phyloP scores from a whole-genome alignment of 1,284 basidiomycete species.

The Puccinia sorghi region DNA sequence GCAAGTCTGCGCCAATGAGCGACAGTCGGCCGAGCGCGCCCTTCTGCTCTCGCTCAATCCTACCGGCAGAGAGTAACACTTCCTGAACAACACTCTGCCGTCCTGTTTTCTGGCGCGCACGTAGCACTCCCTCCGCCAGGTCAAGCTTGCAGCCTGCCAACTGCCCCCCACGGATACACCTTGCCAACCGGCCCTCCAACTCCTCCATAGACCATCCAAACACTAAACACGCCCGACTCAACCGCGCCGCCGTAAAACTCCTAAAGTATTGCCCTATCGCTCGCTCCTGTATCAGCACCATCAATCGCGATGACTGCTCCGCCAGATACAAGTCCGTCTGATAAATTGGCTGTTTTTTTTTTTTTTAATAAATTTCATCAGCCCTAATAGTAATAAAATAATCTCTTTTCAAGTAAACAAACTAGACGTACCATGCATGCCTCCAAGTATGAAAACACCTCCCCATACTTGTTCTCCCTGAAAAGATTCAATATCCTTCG shows the following conservation, averaged over 20 bases:
- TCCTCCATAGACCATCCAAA: conserved; percentile 16
- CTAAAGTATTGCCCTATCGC: conserved; percentile 42
- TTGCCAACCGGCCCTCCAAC: not conserved
- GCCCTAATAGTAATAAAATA: too few species aligned
- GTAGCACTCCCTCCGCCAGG: conserved; percentile 3
- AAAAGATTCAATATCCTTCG: conserved; percentile 79
- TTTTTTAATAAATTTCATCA: not conserved
- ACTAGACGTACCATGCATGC: conserved; percentile 62
- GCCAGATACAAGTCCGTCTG: conserved; percentile 72
- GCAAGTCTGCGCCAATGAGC: conserved; percentile 25
- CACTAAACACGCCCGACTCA: conserved; percentile 16
- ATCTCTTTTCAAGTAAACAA: not conserved
- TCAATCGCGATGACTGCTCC: conserved; percentile 66
- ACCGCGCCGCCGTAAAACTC: conserved; percentile 16
- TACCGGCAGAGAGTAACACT: not conserved
- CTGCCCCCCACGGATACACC: not conserved
- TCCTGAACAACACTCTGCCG: not conserved
- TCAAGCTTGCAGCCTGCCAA: conserved; percentile 21
- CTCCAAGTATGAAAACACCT: conserved; percentile 69
- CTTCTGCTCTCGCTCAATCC: not conserved
- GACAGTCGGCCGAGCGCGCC: conserved; percentile 25
- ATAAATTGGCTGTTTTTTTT: conserved; percentile 66
- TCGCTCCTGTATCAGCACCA: conserved; percentile 58
- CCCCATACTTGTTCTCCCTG: conserved; percentile 77
- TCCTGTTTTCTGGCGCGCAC: too few species aligned